A percentile compares a stretch with the other conserved stretches of the same genome.
phyloP scores from a whole-genome alignment of 768 basidiomycete genomes.

The Dacryopinax primogenitus region DNA sequence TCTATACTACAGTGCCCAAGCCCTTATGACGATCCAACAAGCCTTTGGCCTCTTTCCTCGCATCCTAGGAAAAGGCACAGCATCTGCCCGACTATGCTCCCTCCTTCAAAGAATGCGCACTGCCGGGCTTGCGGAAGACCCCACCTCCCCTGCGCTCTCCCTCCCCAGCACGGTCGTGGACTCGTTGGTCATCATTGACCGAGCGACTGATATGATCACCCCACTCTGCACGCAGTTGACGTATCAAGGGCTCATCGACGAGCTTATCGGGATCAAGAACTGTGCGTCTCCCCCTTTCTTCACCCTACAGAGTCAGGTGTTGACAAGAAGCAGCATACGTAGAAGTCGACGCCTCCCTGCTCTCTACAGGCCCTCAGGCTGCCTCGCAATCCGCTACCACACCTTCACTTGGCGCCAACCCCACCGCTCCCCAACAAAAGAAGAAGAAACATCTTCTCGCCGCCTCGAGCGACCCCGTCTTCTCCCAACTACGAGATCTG shows the following conservation, averaged over 20 bases:
- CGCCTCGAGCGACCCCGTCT: conserved; percentile 64
- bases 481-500: conserved; percentile 70
- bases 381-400: conserved; percentile 43
- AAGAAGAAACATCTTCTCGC: conserved; percentile 83
- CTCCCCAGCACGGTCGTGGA: conserved; percentile 49
- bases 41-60: conserved; percentile 83
- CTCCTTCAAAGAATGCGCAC: neutral
- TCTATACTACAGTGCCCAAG: conserved; percentile 78
- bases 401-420: conserved; percentile 27
- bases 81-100: conserved; percentile 22
- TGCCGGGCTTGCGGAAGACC: conserved; percentile 11
- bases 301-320: neutral
- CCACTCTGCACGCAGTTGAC: conserved; percentile 91
- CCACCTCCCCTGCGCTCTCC: conserved; percentile 21
- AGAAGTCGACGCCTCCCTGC: conserved; percentile 29
- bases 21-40: conserved; percentile 67
- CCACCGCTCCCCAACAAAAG: conserved; percentile 38
- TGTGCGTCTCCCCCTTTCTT: conserved; percentile 37
- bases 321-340: conserved; percentile 27
- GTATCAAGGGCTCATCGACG: conserved; percentile 91
- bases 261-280: conserved; percentile 78
- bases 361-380: conserved; percentile 17
- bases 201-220: conserved; percentile 88
- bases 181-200: conserved; percentile 76
- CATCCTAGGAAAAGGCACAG: conserved; percentile 85